A percentile compares a stretch with the other conserved stretches of the same genome.
Evolutionary conservation across 257 asterid genomes (phyloP).

Genomic region (Forsythia viridissima): DNA sequence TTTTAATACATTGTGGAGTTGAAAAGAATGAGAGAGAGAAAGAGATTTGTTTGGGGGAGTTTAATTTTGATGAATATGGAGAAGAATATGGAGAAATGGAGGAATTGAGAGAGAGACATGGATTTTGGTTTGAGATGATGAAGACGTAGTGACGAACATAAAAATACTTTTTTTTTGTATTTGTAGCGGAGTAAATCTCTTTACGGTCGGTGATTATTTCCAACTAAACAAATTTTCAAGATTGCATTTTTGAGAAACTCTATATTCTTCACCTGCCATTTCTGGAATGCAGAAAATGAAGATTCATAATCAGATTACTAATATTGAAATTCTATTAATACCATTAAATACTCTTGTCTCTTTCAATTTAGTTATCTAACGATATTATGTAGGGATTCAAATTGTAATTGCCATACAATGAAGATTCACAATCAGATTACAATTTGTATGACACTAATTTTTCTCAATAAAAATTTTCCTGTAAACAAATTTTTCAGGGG

Average conservation of each 20-base stretch:
- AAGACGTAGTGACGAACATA: too few species aligned
- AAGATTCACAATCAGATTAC: not conserved
- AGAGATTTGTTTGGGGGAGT: too few species aligned
- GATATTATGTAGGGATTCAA: not conserved
- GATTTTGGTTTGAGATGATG: too few species aligned
- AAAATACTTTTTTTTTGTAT: too few species aligned
- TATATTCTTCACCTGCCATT: not conserved
- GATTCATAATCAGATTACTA: slow-evolving; percentile 6
- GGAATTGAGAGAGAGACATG: too few species aligned
- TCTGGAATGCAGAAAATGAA: not conserved
- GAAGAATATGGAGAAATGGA: too few species aligned
- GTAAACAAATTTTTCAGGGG: not conserved
- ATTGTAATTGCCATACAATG: not conserved
- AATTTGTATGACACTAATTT: not conserved
- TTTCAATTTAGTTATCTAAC: not conserved
- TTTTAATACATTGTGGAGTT: too few species aligned
- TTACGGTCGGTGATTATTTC: not conserved
- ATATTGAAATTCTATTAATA: not conserved
- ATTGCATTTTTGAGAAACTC: not conserved
- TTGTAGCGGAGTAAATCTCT: too few species aligned
- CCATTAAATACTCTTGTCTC: not conserved
- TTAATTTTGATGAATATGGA: too few species aligned
- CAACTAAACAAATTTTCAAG: not conserved
- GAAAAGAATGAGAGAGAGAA: too few species aligned
- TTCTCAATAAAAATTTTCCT: not conserved